Conservation (phyloP, 1,139 yeast genomes). For the Taphrina confusa region DNA sequence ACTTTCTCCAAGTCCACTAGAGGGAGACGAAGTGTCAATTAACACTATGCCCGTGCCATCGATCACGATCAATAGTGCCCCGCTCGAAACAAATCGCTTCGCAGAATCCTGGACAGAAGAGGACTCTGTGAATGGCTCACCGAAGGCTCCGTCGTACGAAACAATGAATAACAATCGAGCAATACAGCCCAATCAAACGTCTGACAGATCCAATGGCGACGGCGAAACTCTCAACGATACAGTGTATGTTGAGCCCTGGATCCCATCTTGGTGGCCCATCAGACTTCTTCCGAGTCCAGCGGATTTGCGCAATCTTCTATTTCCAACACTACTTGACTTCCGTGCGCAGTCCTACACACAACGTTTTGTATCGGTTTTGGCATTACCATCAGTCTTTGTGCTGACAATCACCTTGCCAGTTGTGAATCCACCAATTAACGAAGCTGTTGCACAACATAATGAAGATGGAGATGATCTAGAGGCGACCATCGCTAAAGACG, state of each 20-base stretch:
- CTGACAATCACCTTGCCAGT: conserved; percentile 58
- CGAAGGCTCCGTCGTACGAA: conserved; percentile 13
- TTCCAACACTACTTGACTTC: conserved; percentile 45
- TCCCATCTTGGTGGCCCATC: conserved; percentile 28
- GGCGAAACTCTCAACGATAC: background rate
- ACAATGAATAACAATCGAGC: conserved; percentile 7
- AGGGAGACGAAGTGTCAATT: background rate
- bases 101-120: conserved; percentile 5
- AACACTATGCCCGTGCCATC: background rate
- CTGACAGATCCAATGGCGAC: background rate
- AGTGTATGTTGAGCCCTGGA: conserved; percentile 1
- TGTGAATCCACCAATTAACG: conserved; percentile 43
- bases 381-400: conserved; percentile 53
- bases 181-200: background rate
- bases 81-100: conserved; percentile 14
- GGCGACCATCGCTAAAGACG: conserved; percentile 22
- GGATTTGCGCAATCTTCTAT: conserved; percentile 36
- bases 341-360: conserved; percentile 42
- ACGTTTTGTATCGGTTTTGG: conserved; percentile 45
- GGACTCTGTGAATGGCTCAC: background rate
- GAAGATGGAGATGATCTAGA: conserved; percentile 16
- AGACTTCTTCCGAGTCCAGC: conserved; percentile 21
- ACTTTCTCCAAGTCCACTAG: conserved; percentile 1
- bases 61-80: conserved; percentile 8
- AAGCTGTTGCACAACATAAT: conserved; percentile 23